phyloP scores from a whole-genome alignment of 441 rosid genomes.

The Erodium texanum region DNA sequence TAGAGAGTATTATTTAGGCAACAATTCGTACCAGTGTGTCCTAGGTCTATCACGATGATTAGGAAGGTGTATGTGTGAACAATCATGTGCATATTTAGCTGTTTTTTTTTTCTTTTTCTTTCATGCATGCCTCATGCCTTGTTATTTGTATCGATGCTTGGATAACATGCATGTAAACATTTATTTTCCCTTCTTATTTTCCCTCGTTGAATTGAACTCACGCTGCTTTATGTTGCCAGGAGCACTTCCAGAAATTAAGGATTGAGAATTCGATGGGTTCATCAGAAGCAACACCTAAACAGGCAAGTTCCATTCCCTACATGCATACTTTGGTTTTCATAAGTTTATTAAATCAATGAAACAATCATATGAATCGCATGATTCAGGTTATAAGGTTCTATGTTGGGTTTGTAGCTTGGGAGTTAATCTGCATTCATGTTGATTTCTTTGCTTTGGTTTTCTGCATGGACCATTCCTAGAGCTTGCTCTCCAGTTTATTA shows the following conservation, averaged over 20 bases:
- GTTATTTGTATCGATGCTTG: neutral
- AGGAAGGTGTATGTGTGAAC: neutral
- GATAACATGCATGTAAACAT: neutral
- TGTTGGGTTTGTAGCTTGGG: neutral
- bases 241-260: conserved; percentile 74
- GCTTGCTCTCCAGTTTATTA: neutral
- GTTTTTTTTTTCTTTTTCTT: neutral
- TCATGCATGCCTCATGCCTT: neutral
- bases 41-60: neutral
- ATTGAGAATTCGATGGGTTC: conserved; percentile 83
- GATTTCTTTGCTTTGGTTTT: neutral
- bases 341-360: neutral
- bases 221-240: conserved; percentile 36
- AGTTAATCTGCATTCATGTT: no score
- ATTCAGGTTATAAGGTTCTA: neutral
- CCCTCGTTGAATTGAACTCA: neutral
- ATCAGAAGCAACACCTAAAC: conserved; percentile 73
- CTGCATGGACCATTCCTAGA: no score
- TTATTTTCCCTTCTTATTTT: neutral
- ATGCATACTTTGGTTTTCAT: neutral
- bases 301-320: conserved; percentile 33
- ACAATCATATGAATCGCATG: neutral
- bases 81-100: neutral
- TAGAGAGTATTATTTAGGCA: neutral
- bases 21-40: neutral